A percentile compares a stretch with the other conserved stretches of the same genome.
These are phyloP conservation scores for Puccinia novopanici DNA, from an alignment of 1,284 basidiomycete genomes.

Conservation along the genomic window DNA sequence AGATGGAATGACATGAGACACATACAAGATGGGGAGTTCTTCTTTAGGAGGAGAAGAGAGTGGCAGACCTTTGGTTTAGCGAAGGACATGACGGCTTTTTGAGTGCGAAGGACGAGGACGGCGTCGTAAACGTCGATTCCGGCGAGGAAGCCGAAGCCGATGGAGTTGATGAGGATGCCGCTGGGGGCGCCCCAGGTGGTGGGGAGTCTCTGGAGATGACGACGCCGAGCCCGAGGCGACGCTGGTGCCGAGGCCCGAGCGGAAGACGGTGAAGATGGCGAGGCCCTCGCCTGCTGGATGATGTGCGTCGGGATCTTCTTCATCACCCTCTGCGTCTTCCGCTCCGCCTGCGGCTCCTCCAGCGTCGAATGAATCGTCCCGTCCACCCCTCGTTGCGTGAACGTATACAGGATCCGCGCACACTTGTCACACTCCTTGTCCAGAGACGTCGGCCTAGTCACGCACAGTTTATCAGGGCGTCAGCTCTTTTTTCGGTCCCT, in stretches of 20 bases:
- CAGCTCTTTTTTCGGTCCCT: neutral
- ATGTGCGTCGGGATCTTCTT: slow-evolving; percentile 57
- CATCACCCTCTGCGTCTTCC: slow-evolving; percentile 58
- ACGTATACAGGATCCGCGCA: slow-evolving; percentile 53
- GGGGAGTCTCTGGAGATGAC: slow-evolving; percentile 54
- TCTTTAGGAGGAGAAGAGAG: neutral
- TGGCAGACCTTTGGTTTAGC: slow-evolving; percentile 33
- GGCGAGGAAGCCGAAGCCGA: slow-evolving; percentile 57
- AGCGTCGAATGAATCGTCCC: slow-evolving; percentile 31
- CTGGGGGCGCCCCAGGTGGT: slow-evolving; percentile 52
- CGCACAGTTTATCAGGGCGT: neutral
- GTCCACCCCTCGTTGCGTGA: slow-evolving; percentile 37
- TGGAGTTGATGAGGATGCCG: slow-evolving; percentile 56
- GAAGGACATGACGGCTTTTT: slow-evolving; percentile 54
- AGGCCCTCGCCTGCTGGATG: slow-evolving; percentile 50
- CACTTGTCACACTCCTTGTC: slow-evolving; percentile 52
- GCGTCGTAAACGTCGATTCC: slow-evolving; percentile 60
- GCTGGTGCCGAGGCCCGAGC: neutral
- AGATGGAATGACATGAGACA: neutral
- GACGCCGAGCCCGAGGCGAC: slow-evolving; percentile 24
- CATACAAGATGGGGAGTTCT: no score
- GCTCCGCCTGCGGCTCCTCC: slow-evolving; percentile 49
- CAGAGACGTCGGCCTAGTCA: slow-evolving; percentile 51
- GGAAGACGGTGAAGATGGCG: slow-evolving; percentile 58
- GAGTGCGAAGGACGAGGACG: slow-evolving; percentile 58